Conservation (phyloP, 139 green algal species). For the Spirogloea muscicola region DNA sequence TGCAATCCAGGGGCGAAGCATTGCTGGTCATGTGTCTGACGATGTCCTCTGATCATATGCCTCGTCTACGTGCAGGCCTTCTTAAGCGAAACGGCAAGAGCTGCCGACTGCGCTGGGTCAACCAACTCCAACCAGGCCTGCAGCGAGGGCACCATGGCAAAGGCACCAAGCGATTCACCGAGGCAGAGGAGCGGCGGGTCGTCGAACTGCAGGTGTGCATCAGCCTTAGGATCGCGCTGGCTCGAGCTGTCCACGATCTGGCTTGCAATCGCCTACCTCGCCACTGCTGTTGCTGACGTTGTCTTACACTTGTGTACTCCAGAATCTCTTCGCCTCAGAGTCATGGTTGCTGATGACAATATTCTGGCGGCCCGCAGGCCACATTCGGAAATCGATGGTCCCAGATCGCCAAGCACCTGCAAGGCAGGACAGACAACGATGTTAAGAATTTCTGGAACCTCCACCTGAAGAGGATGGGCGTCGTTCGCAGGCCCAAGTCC, state of each 20-base stretch:
- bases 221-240: too few species aligned
- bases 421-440: slow-evolving; percentile 65
- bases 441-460: slow-evolving; percentile 83
- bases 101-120: slow-evolving; percentile 38
- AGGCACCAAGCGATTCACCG: slow-evolving; percentile 35
- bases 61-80: too few species aligned
- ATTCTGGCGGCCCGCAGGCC: slow-evolving; percentile 31
- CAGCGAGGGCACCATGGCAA: slow-evolving; percentile 18
- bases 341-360: too few species aligned
- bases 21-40: too few species aligned
- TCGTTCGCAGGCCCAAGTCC: too few species aligned
- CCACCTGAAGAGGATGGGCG: slow-evolving; percentile 52
- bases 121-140: slow-evolving; percentile 39
- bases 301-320: too few species aligned
- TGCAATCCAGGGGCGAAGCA: too few species aligned
- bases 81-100: slow-evolving; percentile 41
- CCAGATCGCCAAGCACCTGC: slow-evolving; percentile 63
- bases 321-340: too few species aligned
- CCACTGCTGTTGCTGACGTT: too few species aligned
- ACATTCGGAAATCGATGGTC: slow-evolving; percentile 70
- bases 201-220: slow-evolving; percentile 18
- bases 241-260: too few species aligned
- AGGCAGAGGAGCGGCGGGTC: slow-evolving; percentile 10
- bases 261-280: too few species aligned
- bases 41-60: too few species aligned